Base-by-base conservation (phyloP, 1,284 basidiomycete genomes). In the Trichosporon sp. region DNA sequence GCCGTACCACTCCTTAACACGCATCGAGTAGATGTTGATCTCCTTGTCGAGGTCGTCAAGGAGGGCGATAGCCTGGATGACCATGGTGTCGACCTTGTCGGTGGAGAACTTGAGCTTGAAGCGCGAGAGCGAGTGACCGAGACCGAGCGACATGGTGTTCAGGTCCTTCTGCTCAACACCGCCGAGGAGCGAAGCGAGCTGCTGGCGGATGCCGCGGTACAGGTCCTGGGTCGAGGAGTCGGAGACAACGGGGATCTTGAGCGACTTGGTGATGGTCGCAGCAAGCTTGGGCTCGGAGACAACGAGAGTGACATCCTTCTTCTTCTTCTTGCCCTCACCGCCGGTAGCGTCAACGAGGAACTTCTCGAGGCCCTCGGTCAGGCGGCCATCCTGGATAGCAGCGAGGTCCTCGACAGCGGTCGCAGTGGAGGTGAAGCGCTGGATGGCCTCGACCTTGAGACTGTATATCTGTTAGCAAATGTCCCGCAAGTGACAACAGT, bases 31-130 rank as follows among this genome's bases (percentile, higher is more conserved):
- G 72, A 98, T 98, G 87, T 99, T 99, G 84, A 98, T 94, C 86
- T 99, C 96, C 86, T 99, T 99, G 90, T 99, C 96, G 48, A 99
- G 88, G 83, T 99, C 96, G 80, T 99, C 96, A 70, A 99, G 89
- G 31, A 99, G 87, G n/a, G 95, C 96, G 80, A 99, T 98, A 14
- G 96, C 96, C 85, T 99, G 97, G 40, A 99, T 92, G 73, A 99
- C 92, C 97, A 99, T 99, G 26, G 95, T 98, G 84, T 99, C 96
- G 66, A 99, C 96, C 86, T 98, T 98, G 87, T 99, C 96, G 4
- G 96, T 96, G 19, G 95, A 98, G 86, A 99, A 99, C 86, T 99
- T 98, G 81, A 99, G 89, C 88, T 99, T 99, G 87, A 96, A 99
- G 73, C 96, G 90, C 73, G 94, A 96, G 81, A 99, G 86, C 73